These are phyloP conservation scores for Pyrenochaeta sp. DNA, from an alignment of 2,329 filamentous ascomycete species.

Conservation along the genomic window DNA sequence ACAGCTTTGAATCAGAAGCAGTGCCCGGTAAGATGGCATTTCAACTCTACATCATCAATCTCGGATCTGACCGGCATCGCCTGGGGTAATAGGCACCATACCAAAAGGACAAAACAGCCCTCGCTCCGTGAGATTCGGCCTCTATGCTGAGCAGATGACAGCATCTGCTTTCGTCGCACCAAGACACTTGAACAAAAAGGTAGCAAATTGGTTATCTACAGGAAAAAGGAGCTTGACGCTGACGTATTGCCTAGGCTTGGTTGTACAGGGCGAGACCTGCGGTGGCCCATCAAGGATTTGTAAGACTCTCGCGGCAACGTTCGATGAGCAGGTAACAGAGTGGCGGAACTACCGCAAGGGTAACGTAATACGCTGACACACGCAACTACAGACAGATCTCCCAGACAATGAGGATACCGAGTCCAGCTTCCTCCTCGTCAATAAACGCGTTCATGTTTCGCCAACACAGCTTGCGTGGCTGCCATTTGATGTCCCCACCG, in stretches of 20 bases:
- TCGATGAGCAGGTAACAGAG: background rate
- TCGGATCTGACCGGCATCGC: slow-evolving; percentile 19
- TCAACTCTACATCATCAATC: slow-evolving; percentile 1
- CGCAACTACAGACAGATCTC: slow-evolving; percentile 38
- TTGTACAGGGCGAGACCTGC: slow-evolving; percentile 48
- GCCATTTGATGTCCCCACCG: slow-evolving; percentile 45
- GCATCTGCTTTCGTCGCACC: slow-evolving; percentile 47
- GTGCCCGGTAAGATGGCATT: slow-evolving; percentile 46
- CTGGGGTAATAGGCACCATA: slow-evolving; percentile 45
- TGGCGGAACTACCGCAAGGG: background rate
- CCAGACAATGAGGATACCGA: slow-evolving; percentile 48
- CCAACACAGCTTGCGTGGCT: slow-evolving; percentile 50
- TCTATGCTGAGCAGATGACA: slow-evolving; percentile 51
- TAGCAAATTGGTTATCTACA: background rate
- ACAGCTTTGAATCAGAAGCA: slow-evolving; percentile 59
- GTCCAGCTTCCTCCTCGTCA: slow-evolving; percentile 45
- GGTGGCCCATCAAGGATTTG: slow-evolving; percentile 50
- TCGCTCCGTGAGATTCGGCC: slow-evolving; percentile 44
- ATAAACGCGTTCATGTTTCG: slow-evolving; percentile 47
- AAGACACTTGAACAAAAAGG: slow-evolving; percentile 47
- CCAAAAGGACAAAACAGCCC: slow-evolving; percentile 58
- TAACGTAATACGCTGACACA: slow-evolving; percentile 29
- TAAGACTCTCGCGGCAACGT: slow-evolving; percentile 24
- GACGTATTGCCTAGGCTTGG: slow-evolving; percentile 25
- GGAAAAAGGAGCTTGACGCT: slow-evolving; percentile 1